phyloP scores from a whole-genome alignment of 257 asterid genomes.

The Pogostemon cablin region DNA sequence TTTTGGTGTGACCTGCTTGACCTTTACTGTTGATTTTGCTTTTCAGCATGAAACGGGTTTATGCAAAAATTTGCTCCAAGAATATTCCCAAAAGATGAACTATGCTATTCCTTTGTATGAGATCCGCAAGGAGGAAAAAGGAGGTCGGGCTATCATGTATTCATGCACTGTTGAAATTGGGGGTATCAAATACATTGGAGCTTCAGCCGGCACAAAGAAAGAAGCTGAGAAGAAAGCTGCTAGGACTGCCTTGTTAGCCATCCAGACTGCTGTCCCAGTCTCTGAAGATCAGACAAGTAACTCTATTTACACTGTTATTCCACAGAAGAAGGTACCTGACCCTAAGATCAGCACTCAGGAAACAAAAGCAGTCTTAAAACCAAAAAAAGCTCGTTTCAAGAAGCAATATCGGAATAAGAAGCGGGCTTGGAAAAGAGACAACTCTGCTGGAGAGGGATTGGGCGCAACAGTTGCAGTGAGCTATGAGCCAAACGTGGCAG shows the following conservation, averaged over 20 bases:
- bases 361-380: slow-evolving; percentile 58
- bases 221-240: slow-evolving; percentile 98
- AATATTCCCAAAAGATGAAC: slow-evolving; percentile 96
- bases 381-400: slow-evolving; percentile 62
- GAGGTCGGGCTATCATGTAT: slow-evolving; percentile 44
- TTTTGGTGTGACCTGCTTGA: slow-evolving; percentile 1
- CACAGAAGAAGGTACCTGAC: slow-evolving; percentile 62
- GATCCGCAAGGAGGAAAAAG: slow-evolving; percentile 52
- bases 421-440: slow-evolving; percentile 28
- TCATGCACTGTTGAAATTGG: slow-evolving; percentile 78
- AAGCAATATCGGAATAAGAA: slow-evolving; percentile 49
- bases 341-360: slow-evolving; percentile 54
- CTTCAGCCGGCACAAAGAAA: slow-evolving; percentile 76
- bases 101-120: slow-evolving; percentile 74
- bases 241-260: slow-evolving; percentile 87
- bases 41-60: slow-evolving; percentile 94
- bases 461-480: slow-evolving; percentile 21
- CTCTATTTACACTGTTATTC: slow-evolving; percentile 72
- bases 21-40: slow-evolving; percentile 10
- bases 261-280: slow-evolving; percentile 54
- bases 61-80: slow-evolving; percentile 93
- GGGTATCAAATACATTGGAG: slow-evolving; percentile 79
- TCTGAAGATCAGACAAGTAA: slow-evolving; percentile 38
- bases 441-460: slow-evolving; percentile 23
- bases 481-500: slow-evolving; percentile 18